phyloP scores from a whole-genome alignment of 2,329 filamentous ascomycete species.

The Colletotrichum shisoi region DNA sequence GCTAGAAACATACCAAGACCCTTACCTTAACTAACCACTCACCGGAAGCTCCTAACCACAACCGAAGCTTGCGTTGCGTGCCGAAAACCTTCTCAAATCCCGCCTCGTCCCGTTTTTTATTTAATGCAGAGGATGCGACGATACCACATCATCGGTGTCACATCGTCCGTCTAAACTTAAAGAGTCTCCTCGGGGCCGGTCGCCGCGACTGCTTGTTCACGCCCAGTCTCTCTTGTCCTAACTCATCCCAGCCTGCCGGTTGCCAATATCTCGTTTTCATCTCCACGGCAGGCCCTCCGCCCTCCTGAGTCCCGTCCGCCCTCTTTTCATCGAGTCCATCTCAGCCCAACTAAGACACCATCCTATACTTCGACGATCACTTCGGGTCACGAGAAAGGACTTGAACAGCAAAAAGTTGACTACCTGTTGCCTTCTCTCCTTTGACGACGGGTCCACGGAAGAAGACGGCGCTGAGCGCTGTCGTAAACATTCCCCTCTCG shows the following conservation, averaged over 20 bases:
- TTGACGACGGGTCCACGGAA: neutral
- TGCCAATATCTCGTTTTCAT: neutral
- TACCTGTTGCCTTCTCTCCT: neutral
- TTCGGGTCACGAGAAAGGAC: neutral
- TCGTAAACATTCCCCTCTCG: neutral
- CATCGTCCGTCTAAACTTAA: constrained; percentile 11
- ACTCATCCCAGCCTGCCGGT: neutral
- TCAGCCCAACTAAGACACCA: neutral
- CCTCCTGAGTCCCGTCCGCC: neutral
- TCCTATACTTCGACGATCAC: neutral
- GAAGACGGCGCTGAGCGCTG: constrained; percentile 22
- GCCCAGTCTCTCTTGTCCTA: neutral
- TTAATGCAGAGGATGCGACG: constrained; percentile 17
- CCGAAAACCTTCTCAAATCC: constrained; percentile 25
- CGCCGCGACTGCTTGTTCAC: neutral
- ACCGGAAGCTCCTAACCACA: neutral
- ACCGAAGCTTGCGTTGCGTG: neutral
- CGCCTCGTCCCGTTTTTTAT: constrained; percentile 19
- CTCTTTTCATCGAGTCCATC: neutral
- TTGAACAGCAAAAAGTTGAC: neutral
- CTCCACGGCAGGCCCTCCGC: neutral
- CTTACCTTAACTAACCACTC: constrained; percentile 19
- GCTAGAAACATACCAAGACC: constrained; percentile 28
- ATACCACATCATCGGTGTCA: constrained; percentile 16
- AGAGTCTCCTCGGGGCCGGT: constrained; percentile 10